Evolutionary conservation across 2,329 filamentous ascomycete species (phyloP), one percentile per base, ranked within the genome.

Genomic region (Venturia effusa): DNA sequence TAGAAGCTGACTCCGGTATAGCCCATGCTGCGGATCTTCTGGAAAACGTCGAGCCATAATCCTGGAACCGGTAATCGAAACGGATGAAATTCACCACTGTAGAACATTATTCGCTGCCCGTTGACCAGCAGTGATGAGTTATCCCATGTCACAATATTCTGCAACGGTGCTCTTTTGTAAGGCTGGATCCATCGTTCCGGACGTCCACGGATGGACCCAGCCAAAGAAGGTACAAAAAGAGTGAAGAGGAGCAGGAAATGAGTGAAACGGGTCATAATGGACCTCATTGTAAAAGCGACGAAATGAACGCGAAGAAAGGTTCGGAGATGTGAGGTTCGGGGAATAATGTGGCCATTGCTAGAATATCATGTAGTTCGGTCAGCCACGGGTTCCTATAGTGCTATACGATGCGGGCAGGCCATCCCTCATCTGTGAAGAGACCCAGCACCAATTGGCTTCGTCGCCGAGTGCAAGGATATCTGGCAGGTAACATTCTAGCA

Each of bases 1-100:
- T 93, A 93, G 73, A 92, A 91, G 0, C 88, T 91, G 1, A 92
- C 87, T 55, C 84, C 83, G 69, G 89, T 93, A 75, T 91, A 92
- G 0, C 90, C 90, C 1, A 92, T 75, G 0, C 89, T 87, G 73
- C 88, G 92, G 73, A 93, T 84, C 75, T 95, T 95, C 70, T 94
- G 87, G 68, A 95, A 88, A 1, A 93, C 71, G 68, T 93, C 90
- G 10, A 89, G 78, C 78, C 86, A 87, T 4, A 88, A 77, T 59
- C 78, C 77, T 2, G 84, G 80, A 1, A 88, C 84, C 1, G 85
- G 84, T 0, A 88, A 74, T 68, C 83, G 77, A 71, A 81, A 92
- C 0, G 88, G 87, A 70, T 92, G 88, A 3, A 91, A 81, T 71
- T 92, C 89, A 45, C 85, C 89, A 51, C 84, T 87, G 72, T 88